Evolutionary conservation across 257 asterid genomes (phyloP), one percentile per base, ranked within the genome.

Genomic region (Plantago major): DNA sequence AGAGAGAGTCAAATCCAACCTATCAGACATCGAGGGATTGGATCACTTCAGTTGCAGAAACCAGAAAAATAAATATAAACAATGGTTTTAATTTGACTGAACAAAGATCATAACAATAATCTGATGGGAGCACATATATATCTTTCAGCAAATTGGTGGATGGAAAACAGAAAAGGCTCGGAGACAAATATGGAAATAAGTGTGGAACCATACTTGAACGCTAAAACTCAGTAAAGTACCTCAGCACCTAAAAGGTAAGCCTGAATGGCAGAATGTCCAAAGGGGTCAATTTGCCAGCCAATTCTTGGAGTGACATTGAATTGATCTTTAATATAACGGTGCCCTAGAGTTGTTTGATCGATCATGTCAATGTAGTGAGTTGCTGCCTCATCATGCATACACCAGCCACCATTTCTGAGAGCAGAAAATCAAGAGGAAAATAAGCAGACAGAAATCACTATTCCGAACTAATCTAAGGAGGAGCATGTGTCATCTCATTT

Each of bases 201-300:
- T 2, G 10, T 45, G 10, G 46, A 33, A 43, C 38, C 26, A 15
- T 38, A 33, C 40, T 6, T 22, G 7, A 67, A 62, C 37, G 47
- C 10, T 46, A 11, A 47, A 38, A 37, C 53, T 58, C 47, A 49
- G 30, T 37, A 38, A 38, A 43, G 42, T 72, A 87, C 99, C 95
- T 93, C 97, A 45, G 99, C 87, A 55, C 97, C 99, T 71, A 93
- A 73, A 63, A 93, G 93, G 76, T 93, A 93, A 50, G 97, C 99
- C 82, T 93, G 99, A 42, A 89, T 96, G 55, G 99, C 97, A 30
- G 99, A 81, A 78, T 92, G 99, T 48, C 99, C 99, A 57, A 92
- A 92, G 15, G 99, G 97, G 63, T 92, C 99, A 26, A 92, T 92
- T 70, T 92, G 99, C 99, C 99, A 92, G 52, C 99, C 99, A 46